phyloP scores from a whole-genome alignment of 2,329 filamentous ascomycete genomes.

The Calonectria pauciramosa region DNA sequence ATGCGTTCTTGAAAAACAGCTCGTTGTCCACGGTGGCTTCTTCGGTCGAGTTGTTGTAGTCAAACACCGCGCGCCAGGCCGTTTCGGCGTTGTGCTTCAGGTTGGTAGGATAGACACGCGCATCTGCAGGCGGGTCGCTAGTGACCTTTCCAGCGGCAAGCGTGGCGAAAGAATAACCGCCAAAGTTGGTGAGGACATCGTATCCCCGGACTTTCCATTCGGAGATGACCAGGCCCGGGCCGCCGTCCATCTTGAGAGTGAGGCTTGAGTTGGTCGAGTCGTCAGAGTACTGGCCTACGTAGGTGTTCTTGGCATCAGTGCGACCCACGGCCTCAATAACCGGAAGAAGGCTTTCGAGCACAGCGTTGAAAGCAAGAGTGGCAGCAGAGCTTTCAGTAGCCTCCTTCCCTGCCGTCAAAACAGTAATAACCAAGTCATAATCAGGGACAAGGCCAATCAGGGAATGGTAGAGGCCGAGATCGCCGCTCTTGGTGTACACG shows the following conservation, averaged over 20 bases:
- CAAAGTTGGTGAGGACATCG: constrained; percentile 54
- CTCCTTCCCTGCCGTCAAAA: constrained; percentile 54
- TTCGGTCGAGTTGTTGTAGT: constrained; percentile 34
- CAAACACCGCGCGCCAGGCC: constrained; percentile 52
- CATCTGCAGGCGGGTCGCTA: constrained; percentile 35
- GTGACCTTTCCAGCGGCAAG: constrained; percentile 26
- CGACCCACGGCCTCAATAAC: constrained; percentile 59
- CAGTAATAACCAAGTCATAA: constrained; percentile 58
- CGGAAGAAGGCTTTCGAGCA: constrained; percentile 54
- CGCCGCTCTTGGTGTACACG: constrained; percentile 62
- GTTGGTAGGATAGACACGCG: constrained; percentile 49
- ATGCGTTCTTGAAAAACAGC: constrained; percentile 46
- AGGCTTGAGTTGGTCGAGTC: constrained; percentile 55
- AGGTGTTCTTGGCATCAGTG: constrained; percentile 48
- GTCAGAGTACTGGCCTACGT: constrained; percentile 56
- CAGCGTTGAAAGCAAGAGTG: constrained; percentile 41
- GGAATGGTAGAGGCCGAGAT: constrained; percentile 57
- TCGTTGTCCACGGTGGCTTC: constrained; percentile 36
- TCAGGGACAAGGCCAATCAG: constrained; percentile 59
- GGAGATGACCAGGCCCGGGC: constrained; percentile 55
- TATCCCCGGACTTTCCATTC: constrained; percentile 57
- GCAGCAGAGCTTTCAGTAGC: constrained; percentile 37
- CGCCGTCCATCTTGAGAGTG: constrained; percentile 53
- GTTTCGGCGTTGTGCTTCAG: constrained; percentile 34
- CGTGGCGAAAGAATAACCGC: constrained; percentile 41